These are phyloP conservation scores for Diaporthe longicolla DNA, from an alignment of 2,329 filamentous ascomycete genomes.

Conservation along the genomic window DNA sequence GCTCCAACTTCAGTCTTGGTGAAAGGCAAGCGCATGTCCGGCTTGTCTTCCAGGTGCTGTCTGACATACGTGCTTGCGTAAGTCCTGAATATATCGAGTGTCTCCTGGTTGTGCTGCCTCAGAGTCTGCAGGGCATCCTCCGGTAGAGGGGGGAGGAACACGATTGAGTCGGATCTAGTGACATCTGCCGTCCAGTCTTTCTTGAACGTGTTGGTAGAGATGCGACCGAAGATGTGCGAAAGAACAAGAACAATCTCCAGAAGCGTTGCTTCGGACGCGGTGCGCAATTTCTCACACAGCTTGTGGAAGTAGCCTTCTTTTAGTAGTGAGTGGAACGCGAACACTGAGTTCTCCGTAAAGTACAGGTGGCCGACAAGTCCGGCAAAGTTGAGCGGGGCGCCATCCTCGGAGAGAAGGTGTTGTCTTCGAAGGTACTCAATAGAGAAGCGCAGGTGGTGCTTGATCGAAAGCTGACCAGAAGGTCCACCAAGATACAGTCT, in stretches of 20 bases:
- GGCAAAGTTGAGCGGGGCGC: conserved; percentile 79
- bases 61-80: conserved; percentile 79
- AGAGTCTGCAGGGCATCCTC: conserved; percentile 69
- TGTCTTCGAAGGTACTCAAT: conserved; percentile 84
- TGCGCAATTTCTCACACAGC: conserved; percentile 71
- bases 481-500: conserved; percentile 79
- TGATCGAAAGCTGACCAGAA: conserved; percentile 76
- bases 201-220: conserved; percentile 60
- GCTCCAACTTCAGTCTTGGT: conserved; percentile 64
- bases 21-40: conserved; percentile 72
- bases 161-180: conserved; percentile 72
- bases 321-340: conserved; percentile 82
- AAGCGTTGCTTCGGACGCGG: conserved; percentile 63
- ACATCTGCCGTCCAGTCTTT: conserved; percentile 63
- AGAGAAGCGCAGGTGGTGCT: conserved; percentile 84
- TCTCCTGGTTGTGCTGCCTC: conserved; percentile 73
- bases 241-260: conserved; percentile 77
- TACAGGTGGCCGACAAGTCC: conserved; percentile 80
- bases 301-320: conserved; percentile 77
- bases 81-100: conserved; percentile 74
- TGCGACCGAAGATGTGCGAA: conserved; percentile 78
- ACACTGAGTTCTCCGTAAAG: conserved; percentile 81
- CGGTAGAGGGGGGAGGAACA: conserved; percentile 76
- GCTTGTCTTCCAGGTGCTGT: conserved; percentile 68
- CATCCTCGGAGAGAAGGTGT: conserved; percentile 71